Base-by-base conservation (phyloP, 1,139 yeast species). In the Suhomyces kunorum region DNA sequence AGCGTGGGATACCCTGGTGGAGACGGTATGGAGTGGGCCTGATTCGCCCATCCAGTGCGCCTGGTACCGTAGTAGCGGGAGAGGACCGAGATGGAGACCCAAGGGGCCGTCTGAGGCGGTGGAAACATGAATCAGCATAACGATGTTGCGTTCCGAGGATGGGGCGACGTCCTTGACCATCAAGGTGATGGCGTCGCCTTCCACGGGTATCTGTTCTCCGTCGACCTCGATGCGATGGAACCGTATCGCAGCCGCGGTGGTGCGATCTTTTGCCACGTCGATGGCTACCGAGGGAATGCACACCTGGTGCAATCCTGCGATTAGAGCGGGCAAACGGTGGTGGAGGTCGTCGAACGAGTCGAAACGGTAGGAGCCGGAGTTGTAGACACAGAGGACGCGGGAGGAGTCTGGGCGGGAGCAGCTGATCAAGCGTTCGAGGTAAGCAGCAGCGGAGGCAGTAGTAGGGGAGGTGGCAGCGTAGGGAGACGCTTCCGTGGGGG, bases 161-260 rank as follows among this genome's bases (percentile, higher is more conserved):
- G 56, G 54, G n/a, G 36, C 20, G 12, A 55, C 24, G 38, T 54
- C 55, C 28, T 52, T 53, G 5, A 57, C 33, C 12, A 42, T 32
- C 8, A 59, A 27, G 12, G 46, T 36, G 9, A 47, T 32, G 13
- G 14, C 31, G 15, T 47, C 45, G 7, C 39, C 18, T n/a, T 36
- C 31, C 18, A 46, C 16, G 3, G 47, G 34, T 7, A 43, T 28
- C 28, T 53, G 34, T 27, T 45, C 46, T 0, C 66, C 68, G 40
- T 58, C 55, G 12, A 54, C 53, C 34, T 63, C 70, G 11, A 65
- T 45, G 28, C 51, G 49, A 22, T 45, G 46, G 25, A 60, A 53
- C 22, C 27, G 26, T 6, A 58, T 58, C 32, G 52, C 39, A 9
- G 51, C 49, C 38, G 51, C 50, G 11, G 61, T 53, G 18, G 54